Evolutionary conservation across 2,329 filamentous ascomycete genomes (phyloP), one percentile per base, ranked within the genome.

Genomic region (Aspergillus thermomutatus): DNA sequence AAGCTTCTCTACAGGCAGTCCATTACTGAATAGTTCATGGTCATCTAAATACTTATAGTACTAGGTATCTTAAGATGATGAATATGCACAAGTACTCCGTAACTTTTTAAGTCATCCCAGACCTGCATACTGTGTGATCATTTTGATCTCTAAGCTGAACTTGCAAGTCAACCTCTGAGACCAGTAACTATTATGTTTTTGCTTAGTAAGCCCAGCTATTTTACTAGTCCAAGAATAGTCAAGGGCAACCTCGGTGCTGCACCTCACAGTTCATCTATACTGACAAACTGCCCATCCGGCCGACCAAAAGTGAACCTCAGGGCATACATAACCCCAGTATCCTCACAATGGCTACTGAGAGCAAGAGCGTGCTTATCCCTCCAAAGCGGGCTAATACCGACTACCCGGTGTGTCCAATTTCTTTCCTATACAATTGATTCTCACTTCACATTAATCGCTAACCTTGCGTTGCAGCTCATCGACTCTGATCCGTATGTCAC

Each of bases 401-500:
- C 59, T 97, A 90, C 75, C 93, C 93, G 57, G 94, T 97, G 80
- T 71, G 90, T 43, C 81, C 56, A 25, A 49, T 25, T 6, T 31
- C 54, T 49, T 34, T 31, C 23, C 48, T 10, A n/a, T 43, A 23
- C 31, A 6, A 8, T 17, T 11, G 9, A 26, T 28, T 28, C 14
- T 37, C 31, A 14, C 31, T 37, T 37, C 14, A 37, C 31, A 37
- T 17, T 17, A 37, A 43, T 53, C 58, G 66, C 67, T 65, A 63
- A 66, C 57, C 61, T 46, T 54, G 45, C 70, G 53, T 64, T 62
- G 65, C 79, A 99, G 94, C 89, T 97, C 80, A 97, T 99, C 78
- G 94, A 99, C 82, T 95, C 91, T 81, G 94, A 99, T 79, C 94
- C 94, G 92, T 97, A 92, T 74, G 88, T 77, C 61, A 55, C 57